A percentile compares a stretch with the other conserved stretches of the same genome.
These are phyloP conservation scores for Sphaerulina populicola DNA, from an alignment of 2,329 filamentous ascomycete genomes.

Conservation along the genomic window DNA sequence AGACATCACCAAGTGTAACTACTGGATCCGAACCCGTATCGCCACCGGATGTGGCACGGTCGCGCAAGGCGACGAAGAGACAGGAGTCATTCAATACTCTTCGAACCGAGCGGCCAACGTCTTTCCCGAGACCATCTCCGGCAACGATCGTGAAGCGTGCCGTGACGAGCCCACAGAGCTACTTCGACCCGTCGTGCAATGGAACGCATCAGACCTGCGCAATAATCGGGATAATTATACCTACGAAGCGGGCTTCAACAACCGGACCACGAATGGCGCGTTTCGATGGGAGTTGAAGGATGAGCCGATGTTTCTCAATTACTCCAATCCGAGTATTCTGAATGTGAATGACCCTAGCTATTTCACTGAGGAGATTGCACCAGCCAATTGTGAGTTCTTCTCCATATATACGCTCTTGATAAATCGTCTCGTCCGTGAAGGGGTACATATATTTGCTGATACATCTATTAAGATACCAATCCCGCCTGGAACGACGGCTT, in stretches of 20 bases:
- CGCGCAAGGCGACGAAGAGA: constrained; percentile 22
- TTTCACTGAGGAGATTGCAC: constrained; percentile 5
- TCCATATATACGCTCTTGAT: background rate
- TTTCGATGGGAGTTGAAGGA: constrained; percentile 26
- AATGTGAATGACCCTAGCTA: constrained; percentile 22
- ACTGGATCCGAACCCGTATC: constrained; percentile 27
- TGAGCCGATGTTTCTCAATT: constrained; percentile 25
- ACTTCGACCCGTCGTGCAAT: constrained; percentile 26
- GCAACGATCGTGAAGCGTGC: constrained; percentile 21
- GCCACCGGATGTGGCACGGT: constrained; percentile 27
- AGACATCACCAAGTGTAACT: constrained; percentile 17
- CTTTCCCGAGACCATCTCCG: constrained; percentile 15
- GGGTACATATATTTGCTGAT: background rate
- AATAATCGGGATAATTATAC: constrained; percentile 19
- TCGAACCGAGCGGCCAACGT: constrained; percentile 3
- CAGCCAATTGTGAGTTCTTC: constrained; percentile 6
- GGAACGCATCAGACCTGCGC: constrained; percentile 19
- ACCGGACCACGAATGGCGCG: constrained; percentile 8
- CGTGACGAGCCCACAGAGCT: constrained; percentile 24
- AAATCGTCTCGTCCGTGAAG: background rate
- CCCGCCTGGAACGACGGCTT: constrained; percentile 19
- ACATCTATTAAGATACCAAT: constrained; percentile 5
- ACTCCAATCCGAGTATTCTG: constrained; percentile 25
- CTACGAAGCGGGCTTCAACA: constrained; percentile 21
- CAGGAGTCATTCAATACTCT: constrained; percentile 24